Evolutionary conservation across 306 rosid species (phyloP), one percentile per base, ranked within the genome.

Genomic region (Vicia villosa): DNA sequence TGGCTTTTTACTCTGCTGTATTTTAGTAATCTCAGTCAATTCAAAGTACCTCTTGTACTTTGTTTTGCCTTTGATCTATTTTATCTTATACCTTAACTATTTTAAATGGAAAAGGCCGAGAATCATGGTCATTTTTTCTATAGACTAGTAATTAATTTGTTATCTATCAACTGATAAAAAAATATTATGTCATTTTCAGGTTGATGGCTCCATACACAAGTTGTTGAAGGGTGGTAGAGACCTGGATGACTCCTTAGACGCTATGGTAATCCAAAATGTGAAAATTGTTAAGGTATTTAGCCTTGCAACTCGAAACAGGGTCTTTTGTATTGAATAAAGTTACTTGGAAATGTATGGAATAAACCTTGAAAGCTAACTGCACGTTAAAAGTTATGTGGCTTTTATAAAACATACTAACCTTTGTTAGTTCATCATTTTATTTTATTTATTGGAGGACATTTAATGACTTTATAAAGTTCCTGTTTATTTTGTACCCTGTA

Each of bases 201-300:
- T 79, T 72, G 87, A 85, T 63, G 87, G 72, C 49, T 75, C 91
- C 20, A 5, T 69, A 17, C 63, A 84, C 76, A 90, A 90, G 80
- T 78, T 88, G 83, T 51, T 90, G 73, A 88, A 82, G 75, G 74
- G 83, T 80, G 89, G 87, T 70, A 82, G 86, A 79, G 98, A 88
- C 52, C 78, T 94, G 32, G 86, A 94, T 45, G 89, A 90, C 57
- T 73, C 79, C 68, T 78, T 94, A 85, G 52, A 77, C 3, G 97
- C 98, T 63, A 89, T 79, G 68, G 81, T 87, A 60, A 85, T 94
- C 79, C 84, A 76, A 74, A 90, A 88, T 83, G 80, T 94, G 86
- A 94, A 85, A 88, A 87, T 86, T 68, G 88, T 91, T 67, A 77
- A 84, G 96, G 98, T 91, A 77, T 70, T 74, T 55, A 63, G 47